Conservation (phyloP, 2,329 filamentous ascomycete species). For the Alternaria postmessia region DNA sequence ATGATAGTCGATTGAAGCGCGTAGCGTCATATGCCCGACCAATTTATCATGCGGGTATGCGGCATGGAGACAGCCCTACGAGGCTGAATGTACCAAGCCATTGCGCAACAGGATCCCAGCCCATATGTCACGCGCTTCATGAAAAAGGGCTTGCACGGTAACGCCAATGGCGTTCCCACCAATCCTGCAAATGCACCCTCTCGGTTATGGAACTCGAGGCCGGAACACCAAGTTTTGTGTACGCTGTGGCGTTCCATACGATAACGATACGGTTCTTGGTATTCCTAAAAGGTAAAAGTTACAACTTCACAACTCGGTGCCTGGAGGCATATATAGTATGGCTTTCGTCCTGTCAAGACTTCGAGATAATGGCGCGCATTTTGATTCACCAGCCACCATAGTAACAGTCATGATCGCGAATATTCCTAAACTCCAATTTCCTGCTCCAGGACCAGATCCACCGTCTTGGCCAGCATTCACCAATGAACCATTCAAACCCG, state of each 20-base stretch:
- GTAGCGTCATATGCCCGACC: neutral
- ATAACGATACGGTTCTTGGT: slow-evolving; percentile 9
- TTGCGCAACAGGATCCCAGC: neutral
- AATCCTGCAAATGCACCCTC: slow-evolving; percentile 3
- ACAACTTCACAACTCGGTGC: neutral
- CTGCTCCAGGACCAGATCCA: neutral
- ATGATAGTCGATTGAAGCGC: neutral
- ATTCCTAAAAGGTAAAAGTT: neutral
- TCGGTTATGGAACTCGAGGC: neutral
- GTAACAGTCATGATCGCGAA: slow-evolving; percentile 1
- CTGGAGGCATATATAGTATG: neutral
- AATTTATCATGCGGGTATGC: neutral
- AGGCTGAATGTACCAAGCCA: neutral
- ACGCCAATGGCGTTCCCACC: neutral
- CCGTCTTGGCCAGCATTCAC: slow-evolving; percentile 3
- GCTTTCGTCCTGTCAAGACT: neutral
- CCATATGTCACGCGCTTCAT: slow-evolving; percentile 8
- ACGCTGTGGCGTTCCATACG: slow-evolving; percentile 3
- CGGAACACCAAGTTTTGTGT: slow-evolving; percentile 4
- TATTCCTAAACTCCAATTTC: slow-evolving; percentile 1
- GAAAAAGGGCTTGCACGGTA: neutral
- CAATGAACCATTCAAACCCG: neutral
- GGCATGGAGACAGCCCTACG: neutral
- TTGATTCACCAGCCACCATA: neutral
- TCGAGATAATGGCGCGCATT: neutral